Base-by-base conservation (phyloP, 805 yeast genomes). In the Yamadazyma ubonensis region DNA sequence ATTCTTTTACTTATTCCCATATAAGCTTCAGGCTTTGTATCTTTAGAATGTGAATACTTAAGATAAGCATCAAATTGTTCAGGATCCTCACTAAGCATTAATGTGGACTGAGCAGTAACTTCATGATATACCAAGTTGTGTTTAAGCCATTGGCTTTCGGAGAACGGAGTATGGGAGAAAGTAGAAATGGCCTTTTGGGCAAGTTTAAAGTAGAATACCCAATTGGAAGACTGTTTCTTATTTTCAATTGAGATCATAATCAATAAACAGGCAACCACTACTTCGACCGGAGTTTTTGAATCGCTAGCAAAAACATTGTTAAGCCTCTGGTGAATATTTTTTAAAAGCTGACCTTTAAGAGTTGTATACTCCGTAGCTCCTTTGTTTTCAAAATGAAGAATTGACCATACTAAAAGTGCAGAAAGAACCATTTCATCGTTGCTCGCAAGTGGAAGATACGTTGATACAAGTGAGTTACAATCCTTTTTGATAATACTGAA, bases 181-280 rank as follows among this genome's bases (percentile, higher is more conserved):
- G 14, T 19, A 2, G 16, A 6, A n/a, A 35, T 25, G 17, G 38
- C 38, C 27, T 35, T 17, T n/a, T 35, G 38, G 14, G 38, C 38
- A 4, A 35, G n/a, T 11, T 19, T 16, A 17, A 20, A 35, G 25
- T 35, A 35, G 15, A 14, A 16, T 6, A 35, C 32, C 41, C 36
- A 31, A 16, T 38, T 38, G 9, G 41, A 25, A 6, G 32, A 26
- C 11, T 34, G 23, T 4, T 28, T 28, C 16, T 32, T 31, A 15
- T 38, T 38, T 16, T 38, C 41, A 21, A 38, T 32, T 7, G 41
- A 33, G n/a, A 38, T 38, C 36, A 38, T 31, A 7, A 38, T 38
- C 33, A 38, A 26, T 2, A 38, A 28, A n/a, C 26, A 18, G 9
- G 41, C 41, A 9, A 38, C 16, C n/a, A 33, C 26, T 15, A 32